A percentile compares a stretch with the other conserved stretches of the same genome.
phyloP scores from a whole-genome alignment of 371 early-diverging fungal genomes.

The Funneliformis caledonium region DNA sequence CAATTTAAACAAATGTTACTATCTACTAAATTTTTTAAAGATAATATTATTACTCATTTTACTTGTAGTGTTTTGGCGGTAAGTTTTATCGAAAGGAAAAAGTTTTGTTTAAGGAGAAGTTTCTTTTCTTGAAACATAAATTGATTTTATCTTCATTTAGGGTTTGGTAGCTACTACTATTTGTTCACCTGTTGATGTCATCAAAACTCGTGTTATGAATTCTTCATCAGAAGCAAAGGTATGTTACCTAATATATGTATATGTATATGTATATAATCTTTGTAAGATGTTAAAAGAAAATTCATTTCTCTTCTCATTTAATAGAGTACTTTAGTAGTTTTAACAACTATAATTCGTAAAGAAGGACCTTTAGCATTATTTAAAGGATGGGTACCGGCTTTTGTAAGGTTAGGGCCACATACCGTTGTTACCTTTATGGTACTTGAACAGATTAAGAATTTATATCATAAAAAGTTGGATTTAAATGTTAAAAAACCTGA shows the following conservation, averaged over 20 bases:
- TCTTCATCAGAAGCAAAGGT: constrained; percentile 49
- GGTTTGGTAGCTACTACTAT: constrained; percentile 90
- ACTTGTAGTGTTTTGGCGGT: constrained; percentile 75
- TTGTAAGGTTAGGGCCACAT: constrained; percentile 83
- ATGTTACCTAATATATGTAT: constrained; percentile 10
- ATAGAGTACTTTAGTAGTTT: constrained; percentile 51
- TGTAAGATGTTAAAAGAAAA: not conserved
- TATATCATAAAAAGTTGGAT: constrained; percentile 42
- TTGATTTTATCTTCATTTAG: constrained; percentile 45
- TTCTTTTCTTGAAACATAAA: not conserved
- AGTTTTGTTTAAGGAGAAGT: not conserved
- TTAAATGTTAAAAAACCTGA: constrained; percentile 24
- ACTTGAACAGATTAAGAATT: constrained; percentile 68
- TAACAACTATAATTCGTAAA: constrained; percentile 60
- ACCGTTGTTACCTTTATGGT: constrained; percentile 87
- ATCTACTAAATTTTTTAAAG: constrained; percentile 60
- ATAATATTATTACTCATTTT: constrained; percentile 75
- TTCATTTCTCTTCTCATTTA: not conserved
- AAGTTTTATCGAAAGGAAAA: constrained; percentile 44
- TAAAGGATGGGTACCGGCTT: constrained; percentile 89
- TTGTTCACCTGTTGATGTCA: constrained; percentile 86
- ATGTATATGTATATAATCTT: not conserved
- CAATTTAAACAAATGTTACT: constrained; percentile 69
- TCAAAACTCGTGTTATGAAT: constrained; percentile 91
- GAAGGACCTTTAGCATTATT: constrained; percentile 85